phyloP scores from a whole-genome alignment of 2,329 filamentous ascomycete species.

The Rhinocladiella similis region DNA sequence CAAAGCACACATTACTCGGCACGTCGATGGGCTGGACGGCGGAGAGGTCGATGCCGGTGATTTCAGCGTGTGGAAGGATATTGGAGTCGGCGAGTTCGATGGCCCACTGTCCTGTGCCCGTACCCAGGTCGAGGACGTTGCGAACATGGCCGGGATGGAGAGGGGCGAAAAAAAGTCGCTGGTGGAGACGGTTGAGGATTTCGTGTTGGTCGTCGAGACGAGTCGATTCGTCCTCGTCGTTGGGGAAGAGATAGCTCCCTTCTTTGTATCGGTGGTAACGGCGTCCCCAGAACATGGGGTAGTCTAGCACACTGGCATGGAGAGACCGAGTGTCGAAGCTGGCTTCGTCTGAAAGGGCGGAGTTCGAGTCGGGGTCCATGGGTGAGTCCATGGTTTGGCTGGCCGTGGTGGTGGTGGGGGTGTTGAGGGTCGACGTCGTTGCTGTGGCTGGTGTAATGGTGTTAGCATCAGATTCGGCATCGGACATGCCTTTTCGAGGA shows the following conservation, averaged over 20 bases:
- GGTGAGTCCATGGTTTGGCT: conserved; percentile 22
- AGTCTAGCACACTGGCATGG: conserved; percentile 45
- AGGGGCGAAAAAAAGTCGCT: conserved; percentile 49
- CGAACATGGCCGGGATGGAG: conserved; percentile 40
- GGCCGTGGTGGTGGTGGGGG: too few relatives aligned
- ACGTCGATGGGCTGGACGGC: conserved; percentile 67
- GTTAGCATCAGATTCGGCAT: neutral
- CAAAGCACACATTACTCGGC: conserved; percentile 72
- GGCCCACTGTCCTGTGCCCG: conserved; percentile 67
- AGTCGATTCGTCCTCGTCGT: conserved; percentile 57
- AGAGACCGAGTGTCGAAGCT: conserved; percentile 42
- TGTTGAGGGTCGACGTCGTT: neutral
- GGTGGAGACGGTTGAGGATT: conserved; percentile 51
- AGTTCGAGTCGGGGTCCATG: conserved; percentile 20
- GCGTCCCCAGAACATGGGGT: conserved; percentile 44
- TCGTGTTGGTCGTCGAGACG: conserved; percentile 58
- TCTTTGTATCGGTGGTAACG: conserved; percentile 48
- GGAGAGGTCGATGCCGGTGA: conserved; percentile 67
- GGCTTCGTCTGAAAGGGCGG: conserved; percentile 12
- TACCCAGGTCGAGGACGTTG: conserved; percentile 59
- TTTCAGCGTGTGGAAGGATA: conserved; percentile 56
- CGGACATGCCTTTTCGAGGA: neutral
- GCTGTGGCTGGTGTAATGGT: neutral
- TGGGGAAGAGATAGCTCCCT: conserved; percentile 49
- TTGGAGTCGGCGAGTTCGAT: conserved; percentile 61